A percentile compares a stretch with the other conserved stretches of the same genome.
These are phyloP conservation scores for Cutaneotrichosporon curvatum DNA, from an alignment of 1,284 basidiomycete genomes.

Conservation along the genomic window DNA sequence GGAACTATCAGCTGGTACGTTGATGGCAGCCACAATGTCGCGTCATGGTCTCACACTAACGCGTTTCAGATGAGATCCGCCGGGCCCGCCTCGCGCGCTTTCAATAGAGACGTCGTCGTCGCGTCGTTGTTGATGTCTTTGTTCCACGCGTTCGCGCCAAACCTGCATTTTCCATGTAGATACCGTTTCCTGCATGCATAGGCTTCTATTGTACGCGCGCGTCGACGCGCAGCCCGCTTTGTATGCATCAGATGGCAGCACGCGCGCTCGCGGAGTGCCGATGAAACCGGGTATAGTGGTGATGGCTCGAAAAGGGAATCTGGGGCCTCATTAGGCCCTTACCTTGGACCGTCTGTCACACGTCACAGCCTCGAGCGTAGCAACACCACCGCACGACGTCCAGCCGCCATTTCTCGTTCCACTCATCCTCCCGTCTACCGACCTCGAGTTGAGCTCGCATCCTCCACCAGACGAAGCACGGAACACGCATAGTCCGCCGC, in stretches of 20 bases:
- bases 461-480: not conserved
- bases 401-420: not conserved
- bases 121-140: no score
- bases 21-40: conserved; percentile 17
- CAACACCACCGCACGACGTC: not conserved
- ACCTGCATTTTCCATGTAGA: not conserved
- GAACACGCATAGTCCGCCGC: not conserved
- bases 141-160: not conserved
- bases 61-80: conserved; percentile 64
- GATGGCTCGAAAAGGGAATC: not conserved
- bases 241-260: no score
- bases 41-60: conserved; percentile 45
- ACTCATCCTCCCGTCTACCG: not conserved
- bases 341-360: not conserved
- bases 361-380: not conserved
- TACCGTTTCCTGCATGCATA: not conserved
- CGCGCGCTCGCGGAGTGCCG: no score
- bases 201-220: not conserved
- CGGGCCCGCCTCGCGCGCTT: conserved; percentile 68
- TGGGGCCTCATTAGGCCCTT: not conserved
- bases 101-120: no score
- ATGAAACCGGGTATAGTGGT: not conserved
- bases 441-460: not conserved
- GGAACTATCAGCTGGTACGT: conserved; percentile 38
- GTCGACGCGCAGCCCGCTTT: no score